Evolutionary conservation across 495 filamentous ascomycete genomes (phyloP).

Genomic region (Penicillium pancosmium): DNA sequence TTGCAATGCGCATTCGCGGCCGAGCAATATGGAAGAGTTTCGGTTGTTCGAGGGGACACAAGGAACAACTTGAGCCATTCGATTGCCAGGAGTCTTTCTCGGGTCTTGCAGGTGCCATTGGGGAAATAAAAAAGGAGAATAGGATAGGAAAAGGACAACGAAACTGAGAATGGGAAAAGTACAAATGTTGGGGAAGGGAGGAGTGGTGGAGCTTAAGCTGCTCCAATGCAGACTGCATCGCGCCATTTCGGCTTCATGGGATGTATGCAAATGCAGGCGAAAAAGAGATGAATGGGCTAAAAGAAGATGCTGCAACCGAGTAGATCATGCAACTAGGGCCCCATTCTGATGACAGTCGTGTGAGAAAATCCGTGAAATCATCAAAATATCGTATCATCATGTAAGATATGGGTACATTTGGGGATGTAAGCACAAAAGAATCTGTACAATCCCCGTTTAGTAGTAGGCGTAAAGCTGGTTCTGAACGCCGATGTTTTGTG

Average conservation of each 20-base stretch:
- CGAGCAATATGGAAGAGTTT: neutral
- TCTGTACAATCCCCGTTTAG: slow-evolving; percentile 22
- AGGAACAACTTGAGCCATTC: neutral
- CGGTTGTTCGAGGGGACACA: neutral
- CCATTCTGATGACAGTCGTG: slow-evolving; percentile 36
- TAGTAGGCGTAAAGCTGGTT: slow-evolving; percentile 38
- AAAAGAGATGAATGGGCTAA: slow-evolving; percentile 16
- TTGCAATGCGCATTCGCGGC: neutral
- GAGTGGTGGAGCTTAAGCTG: slow-evolving; percentile 1
- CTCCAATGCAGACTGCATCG: slow-evolving; percentile 18
- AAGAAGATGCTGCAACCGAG: slow-evolving; percentile 30
- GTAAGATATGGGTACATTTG: slow-evolving; percentile 48
- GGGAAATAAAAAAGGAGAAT: slow-evolving; percentile 18
- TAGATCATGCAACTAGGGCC: slow-evolving; percentile 18
- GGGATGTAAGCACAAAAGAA: slow-evolving; percentile 21
- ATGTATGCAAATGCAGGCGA: slow-evolving; percentile 18
- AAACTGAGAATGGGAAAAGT: slow-evolving; percentile 9
- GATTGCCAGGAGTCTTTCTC: neutral
- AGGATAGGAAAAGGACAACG: slow-evolving; percentile 11
- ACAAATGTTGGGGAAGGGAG: slow-evolving; percentile 16
- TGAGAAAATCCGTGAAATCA: slow-evolving; percentile 45
- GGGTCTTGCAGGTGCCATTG: slow-evolving; percentile 11
- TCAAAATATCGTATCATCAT: slow-evolving; percentile 49
- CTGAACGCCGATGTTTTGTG: slow-evolving; percentile 31
- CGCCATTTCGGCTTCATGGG: slow-evolving; percentile 4